These are phyloP conservation scores for Ilex aquifolium DNA, from an alignment of 257 asterid genomes.

Conservation along the genomic window DNA sequence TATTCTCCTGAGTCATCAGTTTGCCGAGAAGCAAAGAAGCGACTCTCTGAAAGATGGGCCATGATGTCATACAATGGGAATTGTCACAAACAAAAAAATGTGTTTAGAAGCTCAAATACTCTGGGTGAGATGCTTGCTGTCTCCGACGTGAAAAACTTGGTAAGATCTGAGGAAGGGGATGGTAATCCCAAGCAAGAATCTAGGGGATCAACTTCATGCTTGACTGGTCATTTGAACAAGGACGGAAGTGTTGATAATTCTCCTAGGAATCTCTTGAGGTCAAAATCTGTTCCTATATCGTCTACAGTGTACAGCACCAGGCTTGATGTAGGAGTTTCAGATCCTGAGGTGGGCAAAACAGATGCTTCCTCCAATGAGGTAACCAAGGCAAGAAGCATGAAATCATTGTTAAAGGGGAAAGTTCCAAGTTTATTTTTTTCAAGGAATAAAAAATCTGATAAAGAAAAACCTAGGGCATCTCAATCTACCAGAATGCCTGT, in stretches of 20 bases:
- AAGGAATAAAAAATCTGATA: constrained; percentile 25
- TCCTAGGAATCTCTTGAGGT: constrained; percentile 16
- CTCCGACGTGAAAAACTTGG: constrained; percentile 61
- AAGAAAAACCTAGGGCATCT: constrained; percentile 34
- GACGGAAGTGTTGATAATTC: constrained; percentile 5
- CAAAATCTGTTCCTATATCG: constrained; percentile 15
- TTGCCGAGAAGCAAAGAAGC: constrained; percentile 92
- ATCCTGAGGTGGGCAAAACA: constrained; percentile 5
- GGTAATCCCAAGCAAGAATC: constrained; percentile 27
- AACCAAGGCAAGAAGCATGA: constrained; percentile 12
- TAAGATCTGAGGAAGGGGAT: constrained; percentile 27
- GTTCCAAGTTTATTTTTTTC: constrained; percentile 15
- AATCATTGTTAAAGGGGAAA: constrained; percentile 16
- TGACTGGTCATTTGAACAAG: background rate
- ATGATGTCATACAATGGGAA: constrained; percentile 72
- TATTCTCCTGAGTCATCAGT: constrained; percentile 96
- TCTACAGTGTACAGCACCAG: constrained; percentile 7
- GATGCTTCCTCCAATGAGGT: constrained; percentile 6
- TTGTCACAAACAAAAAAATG: constrained; percentile 62
- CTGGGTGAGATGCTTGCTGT: constrained; percentile 99
- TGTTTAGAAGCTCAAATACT: constrained; percentile 70
- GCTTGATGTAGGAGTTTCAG: constrained; percentile 8
- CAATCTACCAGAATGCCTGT: constrained; percentile 19
- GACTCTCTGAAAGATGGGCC: constrained; percentile 96
- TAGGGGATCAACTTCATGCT: background rate